Base-by-base conservation (phyloP, 2,329 filamentous ascomycete genomes). In the Madurella fahalii region DNA sequence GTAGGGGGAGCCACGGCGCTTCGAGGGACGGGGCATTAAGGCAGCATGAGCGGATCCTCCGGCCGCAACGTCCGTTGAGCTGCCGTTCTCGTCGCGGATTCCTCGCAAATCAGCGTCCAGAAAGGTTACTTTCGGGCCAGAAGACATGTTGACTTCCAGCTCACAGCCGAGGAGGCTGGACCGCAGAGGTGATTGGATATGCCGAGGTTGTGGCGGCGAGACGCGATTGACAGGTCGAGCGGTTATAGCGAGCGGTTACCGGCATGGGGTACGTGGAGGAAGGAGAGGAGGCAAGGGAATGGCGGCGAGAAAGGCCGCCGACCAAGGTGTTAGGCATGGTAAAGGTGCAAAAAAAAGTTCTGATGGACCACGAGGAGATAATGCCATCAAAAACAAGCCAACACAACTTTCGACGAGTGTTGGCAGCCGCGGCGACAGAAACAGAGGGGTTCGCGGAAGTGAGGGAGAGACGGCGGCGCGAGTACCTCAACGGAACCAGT, bases 1-100 rank as follows among this genome's bases (percentile, higher is more conserved):
- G 11, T 59, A 55, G 15, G 57, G 59, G 25, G 57, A 58, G 15
- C 52, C 45, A 39, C 48, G 39, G n/a, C 59, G 55, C 31, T 31
- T 54, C 11, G 41, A 46, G 34, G 51, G 55, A 37, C 16, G 37
- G 16, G 30, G n/a, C 9, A 30, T 25, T 16, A 42, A n/a, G 4
- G 40, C 51, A 11, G 46, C 16, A 18, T 34, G 44, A 2, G 37
- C 12, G 4, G 9, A 37, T 37, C 41, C 40, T 12, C 45, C 30
- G n/a, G 15, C 20, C 40, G 12, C 32, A 12, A n/a, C 32, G 20
- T 31, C 31, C 30, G 45, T 51, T 32, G 32, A 39, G 39, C 20
- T 39, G 32, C 40, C 17, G n/a, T 43, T 5, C 5, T 25, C 40
- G 13, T 34, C 15, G n/a, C 32, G 40, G 7, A 20, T 17, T 8